These are phyloP conservation scores for Penicillium sp. DNA, from an alignment of 2,329 filamentous ascomycete genomes.

Conservation along the genomic window DNA sequence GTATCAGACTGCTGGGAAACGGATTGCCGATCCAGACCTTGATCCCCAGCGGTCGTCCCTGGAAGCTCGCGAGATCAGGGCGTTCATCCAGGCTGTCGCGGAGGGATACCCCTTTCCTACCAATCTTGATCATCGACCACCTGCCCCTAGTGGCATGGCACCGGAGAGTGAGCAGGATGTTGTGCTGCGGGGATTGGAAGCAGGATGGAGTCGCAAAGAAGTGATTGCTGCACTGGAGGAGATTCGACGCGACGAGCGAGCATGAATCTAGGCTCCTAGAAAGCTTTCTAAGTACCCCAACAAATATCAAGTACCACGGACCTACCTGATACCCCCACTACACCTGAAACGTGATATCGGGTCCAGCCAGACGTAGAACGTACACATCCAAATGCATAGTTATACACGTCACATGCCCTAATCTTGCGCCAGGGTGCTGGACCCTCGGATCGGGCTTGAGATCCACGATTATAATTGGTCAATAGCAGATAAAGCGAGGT, in stretches of 20 bases:
- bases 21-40: slow-evolving; percentile 18
- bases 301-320: too few relatives aligned
- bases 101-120: slow-evolving; percentile 65
- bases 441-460: neutral
- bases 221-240: slow-evolving; percentile 45
- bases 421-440: neutral
- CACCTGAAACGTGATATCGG: too few relatives aligned
- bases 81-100: slow-evolving; percentile 53
- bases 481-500: neutral
- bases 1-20: slow-evolving; percentile 36
- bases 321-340: too few relatives aligned
- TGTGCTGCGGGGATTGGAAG: slow-evolving; percentile 46
- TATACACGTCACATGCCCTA: too few relatives aligned
- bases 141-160: slow-evolving; percentile 59
- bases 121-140: slow-evolving; percentile 59
- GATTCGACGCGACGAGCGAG: slow-evolving; percentile 37
- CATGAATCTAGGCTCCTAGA: neutral
- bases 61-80: slow-evolving; percentile 42
- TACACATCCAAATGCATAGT: too few relatives aligned
- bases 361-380: too few relatives aligned
- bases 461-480: neutral
- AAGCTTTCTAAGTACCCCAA: too few relatives aligned
- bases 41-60: slow-evolving; percentile 7
- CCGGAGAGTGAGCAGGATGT: slow-evolving; percentile 60
- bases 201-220: slow-evolving; percentile 40